Conservation (phyloP, 148 eudicot species). For the Spergularia bocconei region DNA sequence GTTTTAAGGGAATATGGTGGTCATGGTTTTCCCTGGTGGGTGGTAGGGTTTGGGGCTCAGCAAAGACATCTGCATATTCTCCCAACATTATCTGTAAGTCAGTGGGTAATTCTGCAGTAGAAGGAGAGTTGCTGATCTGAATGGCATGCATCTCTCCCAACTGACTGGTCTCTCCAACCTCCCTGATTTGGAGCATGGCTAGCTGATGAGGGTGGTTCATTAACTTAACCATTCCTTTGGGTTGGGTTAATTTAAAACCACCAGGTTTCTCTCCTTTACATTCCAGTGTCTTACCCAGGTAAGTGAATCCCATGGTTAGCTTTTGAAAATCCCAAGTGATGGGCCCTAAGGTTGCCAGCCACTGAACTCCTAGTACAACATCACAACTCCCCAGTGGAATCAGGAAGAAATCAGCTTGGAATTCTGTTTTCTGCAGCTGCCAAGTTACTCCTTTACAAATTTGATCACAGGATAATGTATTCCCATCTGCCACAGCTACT, state of each 20-base stretch:
- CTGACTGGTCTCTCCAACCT: no score
- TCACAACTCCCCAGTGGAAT: neutral
- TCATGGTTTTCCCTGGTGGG: neutral
- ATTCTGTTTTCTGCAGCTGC: neutral
- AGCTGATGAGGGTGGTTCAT: neutral
- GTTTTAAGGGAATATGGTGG: neutral
- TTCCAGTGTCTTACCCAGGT: neutral
- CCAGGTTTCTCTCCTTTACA: no score
- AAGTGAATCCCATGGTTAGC: neutral
- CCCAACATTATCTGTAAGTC: neutral
- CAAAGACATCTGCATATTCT: neutral
- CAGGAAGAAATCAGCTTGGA: neutral
- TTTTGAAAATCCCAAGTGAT: neutral
- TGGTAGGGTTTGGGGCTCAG: rapidly evolving
- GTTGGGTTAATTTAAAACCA: neutral
- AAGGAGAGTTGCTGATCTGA: rapidly evolving
- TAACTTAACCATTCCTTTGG: neutral
- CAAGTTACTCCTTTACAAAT: neutral
- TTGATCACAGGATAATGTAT: neutral
- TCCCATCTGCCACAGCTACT: neutral
- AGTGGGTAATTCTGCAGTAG: neutral
- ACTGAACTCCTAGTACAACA: neutral
- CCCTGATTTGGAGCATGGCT: neutral
- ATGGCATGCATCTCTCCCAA: neutral
- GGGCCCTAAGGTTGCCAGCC: neutral